Conservation (phyloP, 345 rosid genomes). For the Jatropha curcas region DNA sequence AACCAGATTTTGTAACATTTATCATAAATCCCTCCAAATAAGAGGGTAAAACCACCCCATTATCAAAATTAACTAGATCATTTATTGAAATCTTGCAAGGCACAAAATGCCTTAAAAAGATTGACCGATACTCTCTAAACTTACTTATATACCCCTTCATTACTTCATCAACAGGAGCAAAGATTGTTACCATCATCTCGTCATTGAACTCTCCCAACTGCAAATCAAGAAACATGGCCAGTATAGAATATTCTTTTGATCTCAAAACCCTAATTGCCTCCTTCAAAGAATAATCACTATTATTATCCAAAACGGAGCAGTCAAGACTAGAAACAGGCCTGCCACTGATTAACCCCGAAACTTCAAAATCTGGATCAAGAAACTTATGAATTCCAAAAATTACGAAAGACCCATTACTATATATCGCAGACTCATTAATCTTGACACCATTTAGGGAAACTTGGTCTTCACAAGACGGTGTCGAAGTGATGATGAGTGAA, state of each 20-base stretch:
- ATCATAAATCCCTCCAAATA: constrained; percentile 31
- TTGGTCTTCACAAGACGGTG: neutral
- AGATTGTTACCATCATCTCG: constrained; percentile 24
- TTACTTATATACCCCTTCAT: neutral
- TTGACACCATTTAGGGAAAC: constrained; percentile 30
- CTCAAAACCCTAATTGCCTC: constrained; percentile 19
- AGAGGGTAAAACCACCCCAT: constrained; percentile 18
- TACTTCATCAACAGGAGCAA: constrained; percentile 34
- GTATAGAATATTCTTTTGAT: constrained; percentile 23
- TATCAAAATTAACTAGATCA: constrained; percentile 16
- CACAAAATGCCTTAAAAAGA: constrained; percentile 29
- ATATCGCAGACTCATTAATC: constrained; percentile 14
- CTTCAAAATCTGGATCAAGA: constrained; percentile 24
- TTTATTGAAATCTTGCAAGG: constrained; percentile 29
- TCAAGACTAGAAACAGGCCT: neutral
- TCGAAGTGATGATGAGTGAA: constrained; percentile 32
- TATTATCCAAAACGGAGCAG: neutral
- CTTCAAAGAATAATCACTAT: constrained; percentile 11
- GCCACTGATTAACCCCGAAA: neutral
- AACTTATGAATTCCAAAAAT: constrained; percentile 31
- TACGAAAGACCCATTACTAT: constrained; percentile 34
- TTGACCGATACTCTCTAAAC: constrained; percentile 6
- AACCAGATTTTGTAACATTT: constrained; percentile 38
- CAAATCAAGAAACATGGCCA: constrained; percentile 40
- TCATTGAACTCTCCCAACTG: constrained; percentile 27